phyloP scores from a whole-genome alignment of 31 red algal species.

The Endocladia muricata region DNA sequence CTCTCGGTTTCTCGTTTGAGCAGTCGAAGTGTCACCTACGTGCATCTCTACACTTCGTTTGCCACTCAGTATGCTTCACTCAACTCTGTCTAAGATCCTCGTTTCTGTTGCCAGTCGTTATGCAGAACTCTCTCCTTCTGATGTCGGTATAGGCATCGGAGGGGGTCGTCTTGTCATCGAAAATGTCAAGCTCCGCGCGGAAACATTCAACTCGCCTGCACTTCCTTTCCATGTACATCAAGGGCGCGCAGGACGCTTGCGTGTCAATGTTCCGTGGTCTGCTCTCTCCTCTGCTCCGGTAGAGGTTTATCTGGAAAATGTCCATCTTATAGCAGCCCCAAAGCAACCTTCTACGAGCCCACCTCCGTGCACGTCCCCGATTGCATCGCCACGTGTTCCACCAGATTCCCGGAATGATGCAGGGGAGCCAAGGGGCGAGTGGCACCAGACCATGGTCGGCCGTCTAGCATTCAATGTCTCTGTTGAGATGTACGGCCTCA shows the following conservation, averaged over 20 bases:
- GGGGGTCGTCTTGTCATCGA: slow-evolving; percentile 76
- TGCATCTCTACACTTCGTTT: too few species aligned
- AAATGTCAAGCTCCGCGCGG: slow-evolving; percentile 61
- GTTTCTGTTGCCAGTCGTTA: slow-evolving; percentile 71
- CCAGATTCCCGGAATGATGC: background rate
- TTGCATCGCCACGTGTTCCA: background rate
- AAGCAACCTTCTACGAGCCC: slow-evolving; percentile 3
- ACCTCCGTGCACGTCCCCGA: background rate
- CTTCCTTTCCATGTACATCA: slow-evolving; percentile 48
- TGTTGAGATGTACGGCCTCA: slow-evolving; percentile 52
- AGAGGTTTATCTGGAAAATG: slow-evolving; percentile 65
- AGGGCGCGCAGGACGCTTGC: slow-evolving; percentile 61
- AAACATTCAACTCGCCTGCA: slow-evolving; percentile 28
- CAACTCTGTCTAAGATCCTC: slow-evolving; percentile 59
- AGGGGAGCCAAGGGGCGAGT: slow-evolving; percentile 16
- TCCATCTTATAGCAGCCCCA: slow-evolving; percentile 54
- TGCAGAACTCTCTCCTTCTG: slow-evolving; percentile 60
- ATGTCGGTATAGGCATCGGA: slow-evolving; percentile 65
- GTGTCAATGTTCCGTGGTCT: slow-evolving; percentile 71
- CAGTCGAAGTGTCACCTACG: too few species aligned
- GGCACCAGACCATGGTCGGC: slow-evolving; percentile 56
- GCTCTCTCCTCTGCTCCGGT: slow-evolving; percentile 60
- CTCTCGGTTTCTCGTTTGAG: too few species aligned
- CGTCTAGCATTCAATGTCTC: slow-evolving; percentile 55
- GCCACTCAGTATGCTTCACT: slow-evolving; percentile 34